Evolutionary conservation across 805 yeast genomes (phyloP).

Genomic region (Soucietia sequanensis): DNA sequence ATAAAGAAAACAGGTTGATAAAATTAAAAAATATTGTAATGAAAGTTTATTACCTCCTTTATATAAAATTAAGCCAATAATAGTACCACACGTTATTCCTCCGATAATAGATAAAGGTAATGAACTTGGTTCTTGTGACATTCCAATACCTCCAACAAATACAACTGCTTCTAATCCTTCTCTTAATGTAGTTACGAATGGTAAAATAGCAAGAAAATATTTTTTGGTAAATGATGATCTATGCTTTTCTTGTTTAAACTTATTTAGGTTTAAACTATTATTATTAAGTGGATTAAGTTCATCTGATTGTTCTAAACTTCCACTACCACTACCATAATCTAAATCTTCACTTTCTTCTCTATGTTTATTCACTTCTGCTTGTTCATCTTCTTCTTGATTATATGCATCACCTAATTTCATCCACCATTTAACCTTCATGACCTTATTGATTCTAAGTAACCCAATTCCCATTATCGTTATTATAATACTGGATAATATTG

Average conservation of each 20-base stretch:
- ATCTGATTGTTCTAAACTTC: slow-evolving; percentile 3
- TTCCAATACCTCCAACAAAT: slow-evolving; percentile 80
- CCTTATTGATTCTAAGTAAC: slow-evolving; percentile 72
- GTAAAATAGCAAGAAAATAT: slow-evolving; percentile 73
- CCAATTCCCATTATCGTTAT: slow-evolving; percentile 88
- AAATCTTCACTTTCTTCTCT: slow-evolving; percentile 9
- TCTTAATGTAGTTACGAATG: slow-evolving; percentile 81
- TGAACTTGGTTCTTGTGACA: slow-evolving; percentile 64
- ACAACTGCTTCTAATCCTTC: slow-evolving; percentile 93
- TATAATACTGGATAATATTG: slow-evolving; percentile 71
- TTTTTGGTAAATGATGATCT: slow-evolving; percentile 42
- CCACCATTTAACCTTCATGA: slow-evolving; percentile 77
- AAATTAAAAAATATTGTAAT: slow-evolving; percentile 68
- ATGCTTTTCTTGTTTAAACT: slow-evolving; percentile 1
- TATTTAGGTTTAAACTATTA: not conserved
- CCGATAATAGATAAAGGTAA: slow-evolving; percentile 52
- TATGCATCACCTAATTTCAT: slow-evolving; percentile 44
- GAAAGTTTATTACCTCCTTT: slow-evolving; percentile 78
- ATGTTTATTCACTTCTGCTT: slow-evolving; percentile 1
- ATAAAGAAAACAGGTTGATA: slow-evolving; percentile 77
- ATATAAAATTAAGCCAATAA: slow-evolving; percentile 67
- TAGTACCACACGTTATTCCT: slow-evolving; percentile 59
- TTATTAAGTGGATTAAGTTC: not conserved
- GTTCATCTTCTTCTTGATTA: slow-evolving; percentile 15
- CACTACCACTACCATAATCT: slow-evolving; percentile 10